Evolutionary conservation across 371 early-diverging fungal genomes (phyloP).

Genomic region (Nematocida sp.): DNA sequence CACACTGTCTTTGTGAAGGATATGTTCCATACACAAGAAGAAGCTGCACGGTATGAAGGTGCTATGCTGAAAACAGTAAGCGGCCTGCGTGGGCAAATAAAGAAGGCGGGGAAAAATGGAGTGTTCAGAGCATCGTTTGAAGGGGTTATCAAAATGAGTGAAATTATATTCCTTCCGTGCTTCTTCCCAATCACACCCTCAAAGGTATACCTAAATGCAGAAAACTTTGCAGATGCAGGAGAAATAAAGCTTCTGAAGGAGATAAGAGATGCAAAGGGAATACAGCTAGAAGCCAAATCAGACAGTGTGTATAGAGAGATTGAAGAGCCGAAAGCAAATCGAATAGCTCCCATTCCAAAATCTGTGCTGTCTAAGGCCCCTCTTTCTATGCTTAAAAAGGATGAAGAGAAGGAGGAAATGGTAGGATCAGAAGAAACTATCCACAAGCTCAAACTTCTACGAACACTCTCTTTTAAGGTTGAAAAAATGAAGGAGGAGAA

Average conservation of each 20-base stretch:
- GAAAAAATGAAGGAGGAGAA: slow-evolving; percentile 42
- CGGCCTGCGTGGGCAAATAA: slow-evolving; percentile 94
- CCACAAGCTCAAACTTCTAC: slow-evolving; percentile 53
- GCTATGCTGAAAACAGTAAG: slow-evolving; percentile 88
- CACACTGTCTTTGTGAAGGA: slow-evolving; percentile 96
- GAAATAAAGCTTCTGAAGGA: slow-evolving; percentile 84
- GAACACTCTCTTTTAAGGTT: slow-evolving; percentile 56
- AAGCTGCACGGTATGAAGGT: slow-evolving; percentile 95
- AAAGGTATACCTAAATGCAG: slow-evolving; percentile 82
- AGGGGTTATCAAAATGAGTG: slow-evolving; percentile 85
- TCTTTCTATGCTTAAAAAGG: slow-evolving; percentile 77
- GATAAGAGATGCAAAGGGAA: slow-evolving; percentile 79
- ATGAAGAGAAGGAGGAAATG: slow-evolving; percentile 82
- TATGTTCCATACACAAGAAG: slow-evolving; percentile 94
- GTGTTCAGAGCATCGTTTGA: slow-evolving; percentile 96
- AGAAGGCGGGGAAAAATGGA: slow-evolving; percentile 81
- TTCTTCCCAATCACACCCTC: slow-evolving; percentile 89
- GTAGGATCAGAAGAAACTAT: slow-evolving; percentile 61
- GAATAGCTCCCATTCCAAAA: slow-evolving; percentile 75
- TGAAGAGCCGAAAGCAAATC: slow-evolving; percentile 75
- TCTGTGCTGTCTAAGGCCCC: slow-evolving; percentile 80
- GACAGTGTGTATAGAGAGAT: slow-evolving; percentile 77
- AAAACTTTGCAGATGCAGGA: slow-evolving; percentile 74
- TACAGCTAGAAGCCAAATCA: slow-evolving; percentile 72
- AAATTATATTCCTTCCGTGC: slow-evolving; percentile 90